phyloP scores from a whole-genome alignment of 2,329 filamentous ascomycete genomes.

The Sphaerostilbella broomeana region DNA sequence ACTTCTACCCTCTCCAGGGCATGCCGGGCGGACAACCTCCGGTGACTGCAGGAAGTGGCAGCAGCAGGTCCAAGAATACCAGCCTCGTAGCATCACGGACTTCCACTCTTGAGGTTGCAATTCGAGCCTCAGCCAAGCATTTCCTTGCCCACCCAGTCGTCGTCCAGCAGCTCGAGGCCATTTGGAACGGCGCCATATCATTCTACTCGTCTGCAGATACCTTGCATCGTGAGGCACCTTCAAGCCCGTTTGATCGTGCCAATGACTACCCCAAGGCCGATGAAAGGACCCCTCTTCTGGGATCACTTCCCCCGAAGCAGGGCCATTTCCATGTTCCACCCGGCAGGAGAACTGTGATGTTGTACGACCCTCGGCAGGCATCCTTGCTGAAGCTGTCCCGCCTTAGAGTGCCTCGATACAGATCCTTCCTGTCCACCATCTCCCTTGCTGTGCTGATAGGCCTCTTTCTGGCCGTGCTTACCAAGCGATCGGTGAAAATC shows the following conservation, averaged over 20 bases:
- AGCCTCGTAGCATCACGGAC: slow-evolving; percentile 63
- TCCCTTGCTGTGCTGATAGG: slow-evolving; percentile 80
- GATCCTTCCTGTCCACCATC: slow-evolving; percentile 81
- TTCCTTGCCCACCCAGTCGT: slow-evolving; percentile 88
- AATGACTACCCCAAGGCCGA: slow-evolving; percentile 32
- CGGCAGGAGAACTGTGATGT: slow-evolving; percentile 66
- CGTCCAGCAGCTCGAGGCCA: slow-evolving; percentile 90
- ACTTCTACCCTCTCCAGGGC: slow-evolving; percentile 88
- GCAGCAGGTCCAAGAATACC: slow-evolving; percentile 37
- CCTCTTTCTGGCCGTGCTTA: slow-evolving; percentile 77
- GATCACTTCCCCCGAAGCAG: slow-evolving; percentile 27
- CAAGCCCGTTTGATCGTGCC: slow-evolving; percentile 17
- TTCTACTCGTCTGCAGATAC: slow-evolving; percentile 87
- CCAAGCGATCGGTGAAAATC: slow-evolving; percentile 69
- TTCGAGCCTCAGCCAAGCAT: slow-evolving; percentile 84
- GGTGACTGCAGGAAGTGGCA: slow-evolving; percentile 25
- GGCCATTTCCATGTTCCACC: slow-evolving; percentile 31
- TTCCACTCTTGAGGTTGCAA: slow-evolving; percentile 87
- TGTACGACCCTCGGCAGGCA: slow-evolving; percentile 87
- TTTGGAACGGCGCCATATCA: slow-evolving; percentile 93
- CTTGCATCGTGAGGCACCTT: slow-evolving; percentile 56
- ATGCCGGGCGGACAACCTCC: slow-evolving; percentile 46
- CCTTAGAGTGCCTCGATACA: slow-evolving; percentile 82
- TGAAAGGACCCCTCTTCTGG: slow-evolving; percentile 46
- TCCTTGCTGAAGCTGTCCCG: slow-evolving; percentile 88